phyloP scores from a whole-genome alignment of 2,329 filamentous ascomycete genomes.

The Arthroderma sp. region DNA sequence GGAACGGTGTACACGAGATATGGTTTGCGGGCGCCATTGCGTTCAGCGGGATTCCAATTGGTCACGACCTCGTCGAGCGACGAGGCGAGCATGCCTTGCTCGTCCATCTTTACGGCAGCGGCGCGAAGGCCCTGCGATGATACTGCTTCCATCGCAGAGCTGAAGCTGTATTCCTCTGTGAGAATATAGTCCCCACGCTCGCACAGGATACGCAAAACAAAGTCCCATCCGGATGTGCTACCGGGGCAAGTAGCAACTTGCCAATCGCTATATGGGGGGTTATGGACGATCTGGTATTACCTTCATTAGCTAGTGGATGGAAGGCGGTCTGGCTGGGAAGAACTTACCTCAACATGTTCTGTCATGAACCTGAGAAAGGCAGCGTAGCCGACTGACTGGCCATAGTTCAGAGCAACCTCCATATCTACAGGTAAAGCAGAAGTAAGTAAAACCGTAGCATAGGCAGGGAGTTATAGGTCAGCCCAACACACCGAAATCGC shows the following conservation, averaged over 20 bases:
- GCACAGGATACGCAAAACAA: constrained; percentile 69
- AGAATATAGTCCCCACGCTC: constrained; percentile 63
- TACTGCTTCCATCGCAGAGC: constrained; percentile 56
- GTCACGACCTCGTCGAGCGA: constrained; percentile 49
- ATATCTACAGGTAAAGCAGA: constrained; percentile 50
- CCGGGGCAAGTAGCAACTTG: constrained; percentile 69
- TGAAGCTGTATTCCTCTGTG: constrained; percentile 86
- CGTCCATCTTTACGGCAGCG: constrained; percentile 51
- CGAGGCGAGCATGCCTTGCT: constrained; percentile 49
- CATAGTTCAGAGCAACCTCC: constrained; percentile 83
- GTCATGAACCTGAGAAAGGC: constrained; percentile 84
- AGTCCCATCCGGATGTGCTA: constrained; percentile 74
- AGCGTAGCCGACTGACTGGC: constrained; percentile 69
- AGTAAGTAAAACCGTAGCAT: neutral
- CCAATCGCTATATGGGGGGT: constrained; percentile 86
- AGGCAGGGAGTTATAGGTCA: neutral
- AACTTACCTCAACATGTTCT: constrained; percentile 67
- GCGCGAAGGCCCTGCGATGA: constrained; percentile 49
- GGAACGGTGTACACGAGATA: constrained; percentile 58
- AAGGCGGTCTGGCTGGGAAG: neutral
- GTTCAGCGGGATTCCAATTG: constrained; percentile 48
- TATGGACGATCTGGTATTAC: constrained; percentile 51
- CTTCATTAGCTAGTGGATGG: constrained; percentile 2
- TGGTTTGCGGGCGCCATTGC: constrained; percentile 47
- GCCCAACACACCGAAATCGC: constrained; percentile 31